Evolutionary conservation across 192 early-diverging fungal species (phyloP).

Genomic region (Kickxella alabastrina): DNA sequence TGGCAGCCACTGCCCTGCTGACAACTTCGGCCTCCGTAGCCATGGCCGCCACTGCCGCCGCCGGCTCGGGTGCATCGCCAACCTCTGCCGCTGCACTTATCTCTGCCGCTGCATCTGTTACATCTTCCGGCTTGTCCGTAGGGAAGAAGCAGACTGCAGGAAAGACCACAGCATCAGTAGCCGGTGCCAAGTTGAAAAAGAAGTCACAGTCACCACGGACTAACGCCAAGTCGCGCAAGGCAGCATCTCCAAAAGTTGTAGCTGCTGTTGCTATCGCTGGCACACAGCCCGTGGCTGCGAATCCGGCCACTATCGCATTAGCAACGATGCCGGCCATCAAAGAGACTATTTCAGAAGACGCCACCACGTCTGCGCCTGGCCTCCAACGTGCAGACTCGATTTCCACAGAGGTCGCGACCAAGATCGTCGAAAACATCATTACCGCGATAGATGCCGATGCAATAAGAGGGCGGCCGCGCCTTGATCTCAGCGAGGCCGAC

Average conservation of each 20-base stretch:
- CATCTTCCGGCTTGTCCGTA: not conserved
- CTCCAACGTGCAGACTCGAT: constrained; percentile 16
- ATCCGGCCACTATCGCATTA: not conserved
- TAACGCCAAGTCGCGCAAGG: constrained; percentile 32
- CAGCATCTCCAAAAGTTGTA: constrained; percentile 1
- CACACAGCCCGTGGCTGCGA: not conserved
- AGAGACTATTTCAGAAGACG: not conserved
- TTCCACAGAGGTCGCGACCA: constrained; percentile 28
- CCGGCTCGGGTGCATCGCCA: not conserved
- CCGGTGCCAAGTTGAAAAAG: constrained; percentile 36
- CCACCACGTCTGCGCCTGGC: not conserved
- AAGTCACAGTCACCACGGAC: constrained; percentile 48
- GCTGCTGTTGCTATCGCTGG: constrained; percentile 1
- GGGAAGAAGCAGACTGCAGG: constrained; percentile 29
- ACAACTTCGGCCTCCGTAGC: constrained; percentile 1
- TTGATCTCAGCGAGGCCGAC: constrained; percentile 17
- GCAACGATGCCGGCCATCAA: not conserved
- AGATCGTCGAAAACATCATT: constrained; percentile 15
- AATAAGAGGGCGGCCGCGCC: constrained; percentile 2
- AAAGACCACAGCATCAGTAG: constrained; percentile 32
- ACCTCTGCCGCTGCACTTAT: not conserved
- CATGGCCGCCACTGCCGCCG: not conserved
- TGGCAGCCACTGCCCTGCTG: not conserved
- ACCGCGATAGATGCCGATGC: not conserved
- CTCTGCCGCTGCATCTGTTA: constrained; percentile 1